Conservation (phyloP, 768 basidiomycete species). For the Mycena rosella region DNA sequence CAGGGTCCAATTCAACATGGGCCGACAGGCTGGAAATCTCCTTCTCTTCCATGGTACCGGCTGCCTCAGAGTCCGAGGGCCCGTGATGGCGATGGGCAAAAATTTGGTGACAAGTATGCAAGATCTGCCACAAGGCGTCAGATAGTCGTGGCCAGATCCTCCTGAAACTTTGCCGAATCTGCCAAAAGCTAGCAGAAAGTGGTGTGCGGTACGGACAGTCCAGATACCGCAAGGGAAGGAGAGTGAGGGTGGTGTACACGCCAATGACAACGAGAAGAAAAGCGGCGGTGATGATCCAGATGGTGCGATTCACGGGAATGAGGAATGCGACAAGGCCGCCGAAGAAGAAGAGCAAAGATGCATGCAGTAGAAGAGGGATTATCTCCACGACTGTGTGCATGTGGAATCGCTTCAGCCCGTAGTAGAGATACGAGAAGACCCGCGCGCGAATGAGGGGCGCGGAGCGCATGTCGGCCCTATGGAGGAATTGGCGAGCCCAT, state of each 20-base stretch:
- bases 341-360: conserved; percentile 35
- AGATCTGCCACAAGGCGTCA: not conserved
- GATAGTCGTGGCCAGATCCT: not conserved
- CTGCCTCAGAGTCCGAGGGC: not conserved
- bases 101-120: not conserved
- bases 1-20: no score
- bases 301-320: conserved; percentile 10
- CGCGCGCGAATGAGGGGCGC: conserved; percentile 17
- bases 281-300: conserved; percentile 9
- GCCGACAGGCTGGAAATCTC: not conserved
- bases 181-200: not conserved
- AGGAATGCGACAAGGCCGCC: conserved; percentile 32
- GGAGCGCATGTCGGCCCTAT: conserved; percentile 10
- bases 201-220: conserved; percentile 35
- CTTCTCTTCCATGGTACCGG: not conserved
- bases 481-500: conserved; percentile 21
- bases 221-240: conserved; percentile 28
- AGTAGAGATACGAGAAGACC: conserved; percentile 22
- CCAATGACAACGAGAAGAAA: conserved; percentile 1
- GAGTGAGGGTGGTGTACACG: conserved; percentile 23
- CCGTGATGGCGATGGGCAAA: no score
- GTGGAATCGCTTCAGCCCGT: conserved; percentile 21
- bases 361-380: conserved; percentile 35
- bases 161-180: not conserved
- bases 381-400: conserved; percentile 22